Base-by-base conservation (phyloP, 176 grass and related monocot species). In the Aegilops bicornis region DNA sequence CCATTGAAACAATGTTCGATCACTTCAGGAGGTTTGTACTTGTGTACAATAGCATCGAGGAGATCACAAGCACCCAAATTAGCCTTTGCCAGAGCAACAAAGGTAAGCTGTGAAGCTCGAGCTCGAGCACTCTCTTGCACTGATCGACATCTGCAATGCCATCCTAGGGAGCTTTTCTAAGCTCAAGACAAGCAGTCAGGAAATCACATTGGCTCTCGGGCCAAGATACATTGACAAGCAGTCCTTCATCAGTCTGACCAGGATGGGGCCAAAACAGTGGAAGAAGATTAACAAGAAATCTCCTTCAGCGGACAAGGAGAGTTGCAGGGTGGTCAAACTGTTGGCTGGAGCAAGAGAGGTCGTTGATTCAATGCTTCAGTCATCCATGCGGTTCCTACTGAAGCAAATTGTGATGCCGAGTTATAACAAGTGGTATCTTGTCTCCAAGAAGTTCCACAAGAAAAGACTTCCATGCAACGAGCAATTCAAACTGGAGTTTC, bases 251-350 rank as follows among this genome's bases (percentile, higher is more conserved):
- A 17, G 10, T 33, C 16, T 86, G 8, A 52, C 43, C 40, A 90
- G 79, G 78, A 93, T 86, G 74, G 79, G 78, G 10, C 63, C 63
- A 16, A 91, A 93, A 43, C 62, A 79, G 37, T 50, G 88, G 58
- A 93, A 83, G 81, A 90, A 90, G 48, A 69, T n/a, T 35, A 52
- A 20, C 27, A 85, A 82, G 81, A 78, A 73, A 61, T 81, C 86
- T 48, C 35, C 15, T 73, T 42, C 73, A 20, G 35, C 30, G 60
- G 30, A 27, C 2, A 54, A 47, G 10, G 68, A 70, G 7, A n/a
- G 77, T 37, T 70, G 67, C 61, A 80, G 75, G 67, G 77, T 64
- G 23, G 23, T 70, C 23, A 73, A 30, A 8, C 32, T 88, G 10
- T 67, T 91, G 69, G 52, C 63, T 33, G 59, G 86, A 68, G 86